Conservation (phyloP, 2,329 filamentous ascomycete genomes). For the Didymella keratinophila region DNA sequence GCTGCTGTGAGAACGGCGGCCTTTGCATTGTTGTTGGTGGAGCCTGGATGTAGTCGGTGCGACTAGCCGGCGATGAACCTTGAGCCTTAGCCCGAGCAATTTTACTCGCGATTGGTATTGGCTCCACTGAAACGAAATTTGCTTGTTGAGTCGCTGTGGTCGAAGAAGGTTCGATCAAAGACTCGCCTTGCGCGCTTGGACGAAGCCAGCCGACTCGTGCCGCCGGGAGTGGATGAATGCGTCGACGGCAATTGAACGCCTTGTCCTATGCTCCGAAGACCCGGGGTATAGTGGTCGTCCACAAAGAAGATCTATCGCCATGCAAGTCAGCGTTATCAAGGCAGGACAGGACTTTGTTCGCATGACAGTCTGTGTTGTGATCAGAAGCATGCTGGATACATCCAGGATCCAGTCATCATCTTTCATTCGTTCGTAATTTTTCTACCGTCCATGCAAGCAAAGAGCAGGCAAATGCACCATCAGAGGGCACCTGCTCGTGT, state of each 20-base stretch:
- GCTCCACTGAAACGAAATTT: conserved; percentile 23
- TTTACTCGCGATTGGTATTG: conserved; percentile 17
- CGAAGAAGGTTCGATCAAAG: conserved; percentile 18
- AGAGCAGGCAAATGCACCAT: not conserved
- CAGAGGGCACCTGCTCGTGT: not conserved
- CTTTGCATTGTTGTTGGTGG: conserved; percentile 18
- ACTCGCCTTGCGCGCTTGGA: conserved; percentile 17
- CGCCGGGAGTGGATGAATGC: conserved; percentile 15
- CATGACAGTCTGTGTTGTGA: not conserved
- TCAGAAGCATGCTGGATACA: not conserved
- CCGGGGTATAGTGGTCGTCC: conserved; percentile 4
- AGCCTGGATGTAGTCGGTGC: conserved; percentile 25
- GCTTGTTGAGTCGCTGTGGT: conserved; percentile 16
- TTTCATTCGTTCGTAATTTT: conserved; percentile 1
- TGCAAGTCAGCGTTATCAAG: not conserved
- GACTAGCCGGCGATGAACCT: conserved; percentile 25
- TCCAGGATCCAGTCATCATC: not conserved
- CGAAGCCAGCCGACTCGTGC: conserved; percentile 14
- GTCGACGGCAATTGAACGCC: conserved; percentile 11
- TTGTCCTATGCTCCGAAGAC: conserved; percentile 1
- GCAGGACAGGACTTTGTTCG: not conserved
- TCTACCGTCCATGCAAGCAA: not conserved
- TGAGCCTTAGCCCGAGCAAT: conserved; percentile 20
- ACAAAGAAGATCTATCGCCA: conserved; percentile 1
- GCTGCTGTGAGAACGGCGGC: conserved; percentile 12